Conservation (phyloP, 2,329 filamentous ascomycete species). For the Neopestalotiopsis sp. region DNA sequence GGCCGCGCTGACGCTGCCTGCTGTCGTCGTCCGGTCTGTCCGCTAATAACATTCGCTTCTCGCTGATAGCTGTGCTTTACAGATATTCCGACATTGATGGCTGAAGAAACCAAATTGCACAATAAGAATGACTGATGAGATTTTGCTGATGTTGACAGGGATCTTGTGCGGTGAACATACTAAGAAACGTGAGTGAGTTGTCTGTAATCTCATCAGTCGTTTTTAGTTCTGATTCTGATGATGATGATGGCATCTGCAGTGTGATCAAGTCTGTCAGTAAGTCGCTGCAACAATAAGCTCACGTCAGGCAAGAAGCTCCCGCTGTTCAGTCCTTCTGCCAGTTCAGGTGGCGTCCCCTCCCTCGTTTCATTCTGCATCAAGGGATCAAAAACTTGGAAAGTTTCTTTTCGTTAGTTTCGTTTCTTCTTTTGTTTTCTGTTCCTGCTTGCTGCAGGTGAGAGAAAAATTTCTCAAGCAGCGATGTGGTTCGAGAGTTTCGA, state of each 20-base stretch:
- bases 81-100: background rate
- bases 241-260: background rate
- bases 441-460: background rate
- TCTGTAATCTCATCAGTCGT: background rate
- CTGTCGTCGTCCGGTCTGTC: background rate
- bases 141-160: background rate
- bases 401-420: background rate
- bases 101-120: background rate
- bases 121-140: background rate
- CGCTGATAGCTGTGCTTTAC: background rate
- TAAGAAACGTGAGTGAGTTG: background rate
- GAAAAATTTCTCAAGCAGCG: constrained; percentile 8
- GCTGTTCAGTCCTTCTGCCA: background rate
- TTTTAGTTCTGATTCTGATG: no score
- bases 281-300: constrained; percentile 1
- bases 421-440: background rate
- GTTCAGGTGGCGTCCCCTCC: background rate
- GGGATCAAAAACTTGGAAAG: background rate
- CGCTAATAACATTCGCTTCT: background rate
- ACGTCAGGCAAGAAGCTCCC: constrained; percentile 3
- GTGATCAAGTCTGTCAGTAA: background rate
- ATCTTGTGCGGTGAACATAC: background rate
- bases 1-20: constrained; percentile 6
- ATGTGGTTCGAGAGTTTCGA: background rate
- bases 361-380: constrained; percentile 4